Evolutionary conservation across 2,329 filamentous ascomycete genomes (phyloP), one percentile per base, ranked within the genome.

Genomic region (Xylaria polymorpha): DNA sequence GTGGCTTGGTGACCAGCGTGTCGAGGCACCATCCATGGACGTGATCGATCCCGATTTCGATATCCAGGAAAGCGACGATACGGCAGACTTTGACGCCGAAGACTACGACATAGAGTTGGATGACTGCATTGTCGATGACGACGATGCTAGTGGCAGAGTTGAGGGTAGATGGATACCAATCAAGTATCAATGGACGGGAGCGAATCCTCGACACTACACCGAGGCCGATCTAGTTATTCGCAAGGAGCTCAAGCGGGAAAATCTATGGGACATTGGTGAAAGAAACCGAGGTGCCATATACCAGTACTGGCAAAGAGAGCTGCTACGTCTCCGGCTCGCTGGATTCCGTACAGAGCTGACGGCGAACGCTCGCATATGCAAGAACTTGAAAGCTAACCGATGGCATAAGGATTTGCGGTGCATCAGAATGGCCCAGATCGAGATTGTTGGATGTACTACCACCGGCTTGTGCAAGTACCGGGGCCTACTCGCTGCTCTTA

Each of bases 391-490:
- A 60, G 84, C 87, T 22, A 85, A 85, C 18, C 85, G 83, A 32
- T 91, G 86, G 84, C 85, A 90, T 67, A 82, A 84, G 43, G 87
- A 93, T 67, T 80, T 85, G 9, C 74, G 75, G 5, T 75, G 83
- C 6, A 76, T 87, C n/a, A 74, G 73, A 2, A 66, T 71, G 1
- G 76, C 80, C 18, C 57, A 73, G 0, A 78, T 86, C 18, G 80
- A 86, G 25, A 83, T 93, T 29, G 80, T 95, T 3, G 86, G 87
- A 41, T 87, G 87, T 60, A 97, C 94, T 0, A 94, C 92, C 0
- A 97, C 94, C 0, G 93, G 93, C 0, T 77, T 97, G 9, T 91
- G 90, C 79, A 97, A 97, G 74, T 95, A 96, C 70, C 88, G 93
- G 3, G 87, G 86, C 0, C 83, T 95, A 1, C 83, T 97, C 25